A percentile compares a stretch with the other conserved stretches of the same genome.
Evolutionary conservation across 495 filamentous ascomycete species (phyloP).

Genomic region (Emericellopsis terricola): DNA sequence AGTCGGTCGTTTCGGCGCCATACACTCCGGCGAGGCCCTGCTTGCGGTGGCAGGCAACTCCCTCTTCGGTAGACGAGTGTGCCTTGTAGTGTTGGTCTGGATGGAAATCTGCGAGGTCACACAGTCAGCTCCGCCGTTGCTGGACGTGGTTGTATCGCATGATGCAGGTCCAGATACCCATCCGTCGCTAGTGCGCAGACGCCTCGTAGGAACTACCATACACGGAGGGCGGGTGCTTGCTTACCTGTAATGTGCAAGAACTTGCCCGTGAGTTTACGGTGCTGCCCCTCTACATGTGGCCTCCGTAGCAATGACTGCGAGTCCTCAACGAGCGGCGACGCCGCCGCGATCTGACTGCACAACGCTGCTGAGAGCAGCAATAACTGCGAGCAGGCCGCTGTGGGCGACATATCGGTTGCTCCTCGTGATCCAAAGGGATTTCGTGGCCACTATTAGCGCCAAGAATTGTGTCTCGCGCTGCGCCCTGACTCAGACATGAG

Average conservation of each 20-base stretch:
- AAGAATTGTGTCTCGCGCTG: too few relatives aligned
- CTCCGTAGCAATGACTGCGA: not conserved
- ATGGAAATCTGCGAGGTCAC: conserved; percentile 51
- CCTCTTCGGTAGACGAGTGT: conserved; percentile 49
- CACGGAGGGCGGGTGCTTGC: conserved; percentile 8
- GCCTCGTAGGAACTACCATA: conserved; percentile 3
- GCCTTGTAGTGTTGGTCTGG: conserved; percentile 71
- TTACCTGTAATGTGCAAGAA: conserved; percentile 93
- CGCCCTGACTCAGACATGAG: too few relatives aligned
- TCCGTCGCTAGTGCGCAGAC: conserved; percentile 1
- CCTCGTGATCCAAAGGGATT: too few relatives aligned
- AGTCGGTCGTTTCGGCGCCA: conserved; percentile 72
- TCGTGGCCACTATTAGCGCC: too few relatives aligned
- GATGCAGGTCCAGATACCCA: not conserved
- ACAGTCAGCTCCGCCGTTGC: not conserved
- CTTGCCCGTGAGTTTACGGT: conserved; percentile 47
- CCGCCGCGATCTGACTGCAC: not conserved
- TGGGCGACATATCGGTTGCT: too few relatives aligned
- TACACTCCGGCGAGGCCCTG: conserved; percentile 61
- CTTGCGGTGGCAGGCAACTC: conserved; percentile 61
- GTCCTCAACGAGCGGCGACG: not conserved
- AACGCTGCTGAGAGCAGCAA: not conserved
- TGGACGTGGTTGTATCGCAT: not conserved
- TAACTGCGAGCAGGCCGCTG: not conserved
- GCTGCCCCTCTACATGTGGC: conserved; percentile 6